phyloP scores from a whole-genome alignment of 2,329 filamentous ascomycete genomes.

The Xylariales sp. region DNA sequence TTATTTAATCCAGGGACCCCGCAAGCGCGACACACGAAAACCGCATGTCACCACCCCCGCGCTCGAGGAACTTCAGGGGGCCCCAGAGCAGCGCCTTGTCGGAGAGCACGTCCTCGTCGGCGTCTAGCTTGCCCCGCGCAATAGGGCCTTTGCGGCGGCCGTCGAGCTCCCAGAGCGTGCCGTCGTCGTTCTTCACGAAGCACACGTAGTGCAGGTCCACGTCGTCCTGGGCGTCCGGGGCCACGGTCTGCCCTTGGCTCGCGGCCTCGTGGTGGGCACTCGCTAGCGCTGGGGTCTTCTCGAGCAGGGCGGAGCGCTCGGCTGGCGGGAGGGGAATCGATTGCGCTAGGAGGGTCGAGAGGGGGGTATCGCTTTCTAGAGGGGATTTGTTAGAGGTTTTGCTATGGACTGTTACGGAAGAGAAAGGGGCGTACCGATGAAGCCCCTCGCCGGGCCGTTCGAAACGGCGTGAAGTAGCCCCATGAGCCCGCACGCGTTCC shows the following conservation, averaged over 20 bases:
- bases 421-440: conserved; percentile 62
- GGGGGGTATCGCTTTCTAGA: conserved; percentile 62
- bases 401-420: conserved; percentile 56
- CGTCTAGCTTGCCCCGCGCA: conserved; percentile 64
- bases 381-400: not conserved
- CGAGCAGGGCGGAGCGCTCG: conserved; percentile 78
- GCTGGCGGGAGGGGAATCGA: conserved; percentile 76
- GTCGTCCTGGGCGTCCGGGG: conserved; percentile 80
- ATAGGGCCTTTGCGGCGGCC: conserved; percentile 69
- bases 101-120: conserved; percentile 78
- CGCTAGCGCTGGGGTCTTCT: conserved; percentile 80
- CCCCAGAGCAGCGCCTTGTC: conserved; percentile 80
- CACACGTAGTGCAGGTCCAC: conserved; percentile 97
- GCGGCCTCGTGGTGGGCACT: conserved; percentile 83
- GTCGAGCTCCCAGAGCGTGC: conserved; percentile 71
- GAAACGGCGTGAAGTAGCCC: conserved; percentile 83
- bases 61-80: conserved; percentile 66
- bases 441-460: conserved; percentile 77
- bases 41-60: conserved; percentile 66
- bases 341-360: conserved; percentile 73
- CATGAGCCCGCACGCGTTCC: conserved; percentile 92
- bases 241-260: conserved; percentile 78
- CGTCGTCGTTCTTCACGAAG: conserved; percentile 81
- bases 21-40: conserved; percentile 70
- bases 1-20: conserved; percentile 59